Evolutionary conservation across 192 early-diverging fungal species (phyloP).

Genomic region (Podila epigama): DNA sequence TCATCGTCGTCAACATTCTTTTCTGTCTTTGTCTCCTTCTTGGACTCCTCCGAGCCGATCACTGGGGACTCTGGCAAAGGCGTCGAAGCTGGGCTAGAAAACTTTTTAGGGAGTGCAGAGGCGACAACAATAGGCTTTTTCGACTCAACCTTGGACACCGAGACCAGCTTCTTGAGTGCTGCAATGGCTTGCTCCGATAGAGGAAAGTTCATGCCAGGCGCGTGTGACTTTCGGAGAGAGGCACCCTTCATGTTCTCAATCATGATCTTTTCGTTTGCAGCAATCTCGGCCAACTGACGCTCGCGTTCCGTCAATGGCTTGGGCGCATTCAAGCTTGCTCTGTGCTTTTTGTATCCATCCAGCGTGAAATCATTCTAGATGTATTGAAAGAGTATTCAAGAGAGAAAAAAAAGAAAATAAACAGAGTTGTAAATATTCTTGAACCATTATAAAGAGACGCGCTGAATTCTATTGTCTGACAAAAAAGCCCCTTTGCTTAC

Average conservation of each 20-base stretch:
- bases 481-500: slow-evolving; percentile 36
- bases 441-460: not conserved
- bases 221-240: slow-evolving; percentile 68
- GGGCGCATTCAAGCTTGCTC: slow-evolving; percentile 65
- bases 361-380: slow-evolving; percentile 68
- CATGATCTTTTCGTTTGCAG: slow-evolving; percentile 58
- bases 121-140: slow-evolving; percentile 4
- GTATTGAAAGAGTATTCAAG: not conserved
- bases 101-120: slow-evolving; percentile 17
- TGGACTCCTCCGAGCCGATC: not conserved
- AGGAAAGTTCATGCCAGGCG: slow-evolving; percentile 69
- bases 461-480: not conserved
- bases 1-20: slow-evolving; percentile 32
- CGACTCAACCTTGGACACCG: slow-evolving; percentile 25
- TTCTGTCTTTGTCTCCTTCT: not conserved
- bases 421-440: not conserved
- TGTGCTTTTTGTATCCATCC: slow-evolving; percentile 70
- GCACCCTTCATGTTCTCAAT: slow-evolving; percentile 60
- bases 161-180: slow-evolving; percentile 66
- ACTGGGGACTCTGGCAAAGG: slow-evolving; percentile 39
- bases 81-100: slow-evolving; percentile 35
- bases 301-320: slow-evolving; percentile 91
- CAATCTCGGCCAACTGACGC: slow-evolving; percentile 71
- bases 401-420: not conserved
- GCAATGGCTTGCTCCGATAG: slow-evolving; percentile 62